Conservation (phyloP, 139 green algal genomes). For the Auxenochlorella protothecoides region DNA sequence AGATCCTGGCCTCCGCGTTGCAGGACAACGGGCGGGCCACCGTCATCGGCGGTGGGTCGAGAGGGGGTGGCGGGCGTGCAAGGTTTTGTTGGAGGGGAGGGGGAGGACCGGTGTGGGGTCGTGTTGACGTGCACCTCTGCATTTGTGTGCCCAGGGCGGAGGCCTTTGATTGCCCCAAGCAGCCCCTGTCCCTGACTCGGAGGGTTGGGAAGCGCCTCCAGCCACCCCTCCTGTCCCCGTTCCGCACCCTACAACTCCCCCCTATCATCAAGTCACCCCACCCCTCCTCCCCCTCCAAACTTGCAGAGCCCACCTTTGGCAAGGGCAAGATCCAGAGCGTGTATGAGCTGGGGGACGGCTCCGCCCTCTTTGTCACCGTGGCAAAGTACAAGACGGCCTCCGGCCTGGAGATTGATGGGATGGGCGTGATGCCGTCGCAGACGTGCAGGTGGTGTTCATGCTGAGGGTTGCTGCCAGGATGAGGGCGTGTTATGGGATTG, state of each 20-base stretch:
- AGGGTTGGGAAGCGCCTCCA: no score
- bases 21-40: constrained; percentile 63
- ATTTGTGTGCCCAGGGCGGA: no score
- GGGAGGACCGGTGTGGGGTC: not conserved
- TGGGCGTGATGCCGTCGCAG: no score
- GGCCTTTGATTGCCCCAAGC: no score
- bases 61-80: no score
- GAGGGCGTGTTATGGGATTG: not conserved
- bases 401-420: not conserved
- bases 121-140: not conserved
- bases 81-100: not conserved
- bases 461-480: not conserved
- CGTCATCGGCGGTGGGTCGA: constrained; percentile 42
- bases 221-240: no score
- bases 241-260: no score
- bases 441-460: not conserved
- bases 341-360: constrained; percentile 73
- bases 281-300: not conserved
- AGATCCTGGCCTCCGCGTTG: constrained; percentile 85
- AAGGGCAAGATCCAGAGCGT: constrained; percentile 78
- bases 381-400: constrained; percentile 40
- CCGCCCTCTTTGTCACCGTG: constrained; percentile 86
- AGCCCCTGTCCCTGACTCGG: no score
- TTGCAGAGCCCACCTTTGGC: constrained; percentile 65
- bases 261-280: not conserved